These are phyloP conservation scores for Penicillium roqueforti DNA, from an alignment of 495 filamentous ascomycete genomes.

Conservation along the genomic window DNA sequence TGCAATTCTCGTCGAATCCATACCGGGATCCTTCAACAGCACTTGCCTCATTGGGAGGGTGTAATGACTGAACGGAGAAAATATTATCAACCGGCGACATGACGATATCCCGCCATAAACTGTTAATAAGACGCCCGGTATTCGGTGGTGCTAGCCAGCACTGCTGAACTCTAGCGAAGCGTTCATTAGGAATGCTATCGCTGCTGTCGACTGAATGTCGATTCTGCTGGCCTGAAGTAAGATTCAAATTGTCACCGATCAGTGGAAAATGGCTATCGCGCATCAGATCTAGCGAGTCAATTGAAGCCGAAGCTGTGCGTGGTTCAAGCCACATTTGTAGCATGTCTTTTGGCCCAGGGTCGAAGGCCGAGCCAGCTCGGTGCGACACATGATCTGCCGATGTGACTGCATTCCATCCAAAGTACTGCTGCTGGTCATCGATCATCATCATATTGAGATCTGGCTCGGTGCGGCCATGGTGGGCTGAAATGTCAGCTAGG, in stretches of 20 bases:
- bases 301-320: constrained; percentile 34
- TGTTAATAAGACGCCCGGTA: constrained; percentile 45
- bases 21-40: constrained; percentile 39
- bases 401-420: constrained; percentile 35
- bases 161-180: constrained; percentile 47
- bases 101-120: constrained; percentile 45
- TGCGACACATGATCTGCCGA: constrained; percentile 24
- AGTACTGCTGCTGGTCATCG: constrained; percentile 33
- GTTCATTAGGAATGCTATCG: constrained; percentile 42
- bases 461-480: constrained; percentile 34
- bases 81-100: constrained; percentile 42
- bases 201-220: constrained; percentile 30
- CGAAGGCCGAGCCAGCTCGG: constrained; percentile 22
- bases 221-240: constrained; percentile 23
- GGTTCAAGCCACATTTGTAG: constrained; percentile 42
- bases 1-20: constrained; percentile 48
- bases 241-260: constrained; percentile 24
- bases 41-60: constrained; percentile 18
- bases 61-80: constrained; percentile 33
- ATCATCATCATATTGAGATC: constrained; percentile 35
- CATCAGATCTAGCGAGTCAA: constrained; percentile 35
- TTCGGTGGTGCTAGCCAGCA: constrained; percentile 47
- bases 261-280: constrained; percentile 30
- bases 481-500: constrained; percentile 38
- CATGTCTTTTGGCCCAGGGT: constrained; percentile 33